Base-by-base conservation (phyloP, 1,284 basidiomycete species). In the Ceratobasidium sp. region DNA sequence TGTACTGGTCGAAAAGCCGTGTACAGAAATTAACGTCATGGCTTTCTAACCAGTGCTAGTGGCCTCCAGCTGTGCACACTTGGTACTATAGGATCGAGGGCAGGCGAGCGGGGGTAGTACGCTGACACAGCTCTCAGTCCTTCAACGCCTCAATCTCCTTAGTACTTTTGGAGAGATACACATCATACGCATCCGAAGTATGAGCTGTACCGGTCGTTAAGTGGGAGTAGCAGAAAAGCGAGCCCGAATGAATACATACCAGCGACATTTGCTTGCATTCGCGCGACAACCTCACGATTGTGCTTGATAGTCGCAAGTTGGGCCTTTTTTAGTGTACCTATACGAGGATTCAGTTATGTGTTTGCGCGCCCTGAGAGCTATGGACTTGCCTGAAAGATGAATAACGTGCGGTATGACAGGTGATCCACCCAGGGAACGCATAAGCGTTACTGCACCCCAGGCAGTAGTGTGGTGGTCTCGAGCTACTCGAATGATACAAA, bases 301-400 rank as follows among this genome's bases (percentile, higher is more conserved):
- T 95, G 91, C 56, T 88, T 85, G 58, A 94, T 92, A 0, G 93
- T 92, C 13, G 92, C 91, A 0, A 93, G 84, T 81, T 95, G 94
- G 0, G 89, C 90, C 67, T 95, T 93, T 83, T 93, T 94, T 63
- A 94, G 92, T 0, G 94, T 95, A 0, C 94, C 94, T 95, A 79
- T 20, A 64, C 10, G 51, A 46, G 39, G 51, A 49, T 28, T 42
- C 51, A 71, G 72, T 55, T 18, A 77, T 44, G 72, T n/a, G 39
- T 23, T 51, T 49, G 58, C n/a, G 18, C 56, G 20, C 20, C 6
- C 6, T 6, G 44, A 51, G 28, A 42, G 20, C 51, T 23, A n/a
- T 51, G 56, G 15, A 82, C 88, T 67, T 78, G 94, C 94, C 94
- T 58, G 94, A 94, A 18, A 94, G 86, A 81, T 94, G 93, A 0